Evolutionary conservation across 352 stramenopile genomes (phyloP).

Genomic region (Globisporangium rhizosaccharum): DNA sequence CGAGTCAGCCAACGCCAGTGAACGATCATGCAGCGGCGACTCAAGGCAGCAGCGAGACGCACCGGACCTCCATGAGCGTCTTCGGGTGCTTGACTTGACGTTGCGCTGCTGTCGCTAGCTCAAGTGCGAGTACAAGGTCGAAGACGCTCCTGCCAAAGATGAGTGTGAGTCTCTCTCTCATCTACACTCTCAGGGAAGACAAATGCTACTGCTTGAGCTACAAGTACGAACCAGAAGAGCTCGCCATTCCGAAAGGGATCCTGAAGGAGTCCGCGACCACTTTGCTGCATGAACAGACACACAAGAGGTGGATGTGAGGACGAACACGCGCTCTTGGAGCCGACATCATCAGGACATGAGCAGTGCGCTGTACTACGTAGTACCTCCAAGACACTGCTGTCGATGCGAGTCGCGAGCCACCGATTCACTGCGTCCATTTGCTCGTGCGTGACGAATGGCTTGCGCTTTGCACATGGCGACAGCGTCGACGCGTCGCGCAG

Average conservation of each 20-base stretch:
- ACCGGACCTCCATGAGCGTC: conserved; percentile 14
- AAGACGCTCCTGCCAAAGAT: conserved; percentile 4
- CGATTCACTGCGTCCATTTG: conserved; percentile 20
- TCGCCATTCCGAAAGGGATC: conserved; percentile 14
- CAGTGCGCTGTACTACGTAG: conserved; percentile 5
- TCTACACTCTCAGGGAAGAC: not conserved
- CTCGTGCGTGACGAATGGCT: conserved; percentile 22
- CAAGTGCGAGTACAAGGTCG: not conserved
- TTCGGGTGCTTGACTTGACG: conserved; percentile 6
- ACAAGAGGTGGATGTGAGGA: not conserved
- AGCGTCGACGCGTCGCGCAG: not conserved
- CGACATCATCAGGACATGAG: too few species aligned
- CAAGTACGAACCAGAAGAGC: conserved; percentile 10
- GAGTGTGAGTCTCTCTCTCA: not conserved
- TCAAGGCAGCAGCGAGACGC: not conserved
- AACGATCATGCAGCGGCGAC: too few species aligned
- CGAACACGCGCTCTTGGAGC: not conserved
- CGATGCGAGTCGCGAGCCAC: conserved; percentile 16
- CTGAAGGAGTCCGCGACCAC: conserved; percentile 11
- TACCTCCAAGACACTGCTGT: conserved; percentile 11
- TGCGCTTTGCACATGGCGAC: conserved; percentile 4
- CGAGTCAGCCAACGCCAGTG: not conserved
- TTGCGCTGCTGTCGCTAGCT: not conserved
- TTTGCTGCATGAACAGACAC: not conserved
- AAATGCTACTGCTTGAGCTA: not conserved